Percentiles rank a stretch among this genome's conserved stretches.
These are phyloP conservation scores for Arthrobotrys iridis DNA, from an alignment of 2,329 filamentous ascomycete species.

Conservation along the genomic window DNA sequence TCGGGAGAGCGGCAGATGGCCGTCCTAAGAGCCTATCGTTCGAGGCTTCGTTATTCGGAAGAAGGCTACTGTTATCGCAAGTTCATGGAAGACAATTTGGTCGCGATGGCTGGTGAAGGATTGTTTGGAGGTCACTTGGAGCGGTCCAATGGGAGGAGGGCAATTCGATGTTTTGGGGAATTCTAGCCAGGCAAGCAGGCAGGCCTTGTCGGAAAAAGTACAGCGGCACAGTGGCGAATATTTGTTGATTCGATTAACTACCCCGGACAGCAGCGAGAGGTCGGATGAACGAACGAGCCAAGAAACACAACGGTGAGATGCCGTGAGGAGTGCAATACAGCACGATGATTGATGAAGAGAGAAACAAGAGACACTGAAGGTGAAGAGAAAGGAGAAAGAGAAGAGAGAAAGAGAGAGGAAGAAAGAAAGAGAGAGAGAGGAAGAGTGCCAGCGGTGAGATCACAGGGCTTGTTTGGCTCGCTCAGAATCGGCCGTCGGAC, in stretches of 20 bases:
- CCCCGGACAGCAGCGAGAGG: no score
- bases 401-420: not conserved
- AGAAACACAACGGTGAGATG: no score
- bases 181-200: not conserved
- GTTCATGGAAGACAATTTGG: constrained; percentile 46
- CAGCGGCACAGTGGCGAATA: not conserved
- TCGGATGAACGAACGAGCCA: no score
- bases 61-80: constrained; percentile 19
- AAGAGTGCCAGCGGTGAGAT: constrained; percentile 17
- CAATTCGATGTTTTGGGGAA: constrained; percentile 21
- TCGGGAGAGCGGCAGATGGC: not conserved
- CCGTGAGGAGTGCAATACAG: no score
- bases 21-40: constrained; percentile 6
- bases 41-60: not conserved
- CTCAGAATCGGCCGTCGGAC: constrained; percentile 32
- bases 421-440: constrained; percentile 16
- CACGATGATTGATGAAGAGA: no score
- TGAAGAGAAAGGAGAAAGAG: not conserved
- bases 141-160: not conserved
- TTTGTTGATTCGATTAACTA: not conserved
- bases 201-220: constrained; percentile 27
- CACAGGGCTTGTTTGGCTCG: constrained; percentile 26
- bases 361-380: not conserved
- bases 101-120: constrained; percentile 13
- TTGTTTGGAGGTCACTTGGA: not conserved